A percentile compares a stretch with the other conserved stretches of the same genome.
phyloP scores from a whole-genome alignment of 2,329 filamentous ascomycete species.

The Cladorrhinum sp. region DNA sequence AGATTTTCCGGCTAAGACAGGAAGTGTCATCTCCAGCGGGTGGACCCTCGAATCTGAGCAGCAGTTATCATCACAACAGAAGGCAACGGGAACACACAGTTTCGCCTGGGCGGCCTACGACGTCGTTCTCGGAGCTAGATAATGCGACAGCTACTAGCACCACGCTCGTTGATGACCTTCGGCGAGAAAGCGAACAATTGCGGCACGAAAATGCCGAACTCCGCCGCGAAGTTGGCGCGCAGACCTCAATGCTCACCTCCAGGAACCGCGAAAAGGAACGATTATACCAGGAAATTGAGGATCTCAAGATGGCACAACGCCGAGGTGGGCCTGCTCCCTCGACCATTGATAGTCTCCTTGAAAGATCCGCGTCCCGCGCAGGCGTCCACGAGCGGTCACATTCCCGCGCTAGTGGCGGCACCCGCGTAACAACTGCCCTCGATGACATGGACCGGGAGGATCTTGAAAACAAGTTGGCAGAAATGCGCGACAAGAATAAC shows the following conservation, averaged over 20 bases:
- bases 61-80: conserved; percentile 63
- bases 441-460: conserved; percentile 82
- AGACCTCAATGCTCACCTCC: conserved; percentile 96
- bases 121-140: conserved; percentile 50
- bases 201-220: conserved; percentile 91
- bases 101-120: conserved; percentile 49
- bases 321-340: conserved; percentile 61
- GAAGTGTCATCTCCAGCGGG: conserved; percentile 42
- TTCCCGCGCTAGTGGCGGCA: conserved; percentile 69
- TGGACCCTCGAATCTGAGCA: conserved; percentile 48
- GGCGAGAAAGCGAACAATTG: conserved; percentile 67
- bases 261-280: conserved; percentile 92
- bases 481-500: conserved; percentile 82
- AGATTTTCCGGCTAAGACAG: conserved; percentile 70
- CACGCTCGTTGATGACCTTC: conserved; percentile 73
- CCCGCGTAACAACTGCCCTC: conserved; percentile 54
- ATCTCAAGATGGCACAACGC: conserved; percentile 83
- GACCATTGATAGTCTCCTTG: conserved; percentile 84
- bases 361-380: conserved; percentile 87
- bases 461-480: conserved; percentile 77
- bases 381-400: conserved; percentile 65
- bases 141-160: conserved; percentile 54
- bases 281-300: conserved; percentile 94
- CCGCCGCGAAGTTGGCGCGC: conserved; percentile 86
- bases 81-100: conserved; percentile 45